Evolutionary conservation across 1,284 basidiomycete genomes (phyloP).

Genomic region (Meira miltonrushii): DNA sequence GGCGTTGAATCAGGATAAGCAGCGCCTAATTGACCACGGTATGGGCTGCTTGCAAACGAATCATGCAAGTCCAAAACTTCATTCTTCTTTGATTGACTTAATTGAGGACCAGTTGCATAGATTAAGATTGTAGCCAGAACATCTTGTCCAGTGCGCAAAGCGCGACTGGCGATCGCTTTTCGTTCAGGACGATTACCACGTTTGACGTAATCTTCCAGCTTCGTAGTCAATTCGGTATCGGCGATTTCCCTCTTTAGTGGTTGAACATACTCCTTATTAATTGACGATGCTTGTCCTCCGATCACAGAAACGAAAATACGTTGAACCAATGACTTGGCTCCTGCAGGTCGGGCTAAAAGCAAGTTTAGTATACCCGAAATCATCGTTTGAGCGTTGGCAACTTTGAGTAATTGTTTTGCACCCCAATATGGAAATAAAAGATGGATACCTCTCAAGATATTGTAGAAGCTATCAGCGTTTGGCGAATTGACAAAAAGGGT

Average conservation of each 20-base stretch:
- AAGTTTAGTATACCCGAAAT: slow-evolving; percentile 2
- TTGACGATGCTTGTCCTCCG: slow-evolving; percentile 30
- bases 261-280: slow-evolving; percentile 44
- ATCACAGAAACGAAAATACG: slow-evolving; percentile 43
- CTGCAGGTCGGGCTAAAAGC: slow-evolving; percentile 24
- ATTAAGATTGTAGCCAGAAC: slow-evolving; percentile 47
- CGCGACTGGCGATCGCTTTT: slow-evolving; percentile 23
- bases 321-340: slow-evolving; percentile 49
- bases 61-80: slow-evolving; percentile 42
- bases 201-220: slow-evolving; percentile 46
- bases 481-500: slow-evolving; percentile 44
- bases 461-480: slow-evolving; percentile 41
- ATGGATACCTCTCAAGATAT: slow-evolving; percentile 38
- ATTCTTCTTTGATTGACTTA: slow-evolving; percentile 22
- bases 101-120: slow-evolving; percentile 20
- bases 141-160: slow-evolving; percentile 41
- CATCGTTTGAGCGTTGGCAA: slow-evolving; percentile 12
- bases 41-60: slow-evolving; percentile 43
- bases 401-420: slow-evolving; percentile 12
- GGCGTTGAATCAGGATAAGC: slow-evolving; percentile 44
- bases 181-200: slow-evolving; percentile 40
- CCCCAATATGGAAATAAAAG: slow-evolving; percentile 15
- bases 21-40: slow-evolving; percentile 28
- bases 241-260: slow-evolving; percentile 43
- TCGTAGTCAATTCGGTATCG: slow-evolving; percentile 37